A percentile compares a stretch with the other conserved stretches of the same genome.
These are phyloP conservation scores for Bertia moriformis DNA, from an alignment of 2,329 filamentous ascomycete genomes.

Conservation along the genomic window DNA sequence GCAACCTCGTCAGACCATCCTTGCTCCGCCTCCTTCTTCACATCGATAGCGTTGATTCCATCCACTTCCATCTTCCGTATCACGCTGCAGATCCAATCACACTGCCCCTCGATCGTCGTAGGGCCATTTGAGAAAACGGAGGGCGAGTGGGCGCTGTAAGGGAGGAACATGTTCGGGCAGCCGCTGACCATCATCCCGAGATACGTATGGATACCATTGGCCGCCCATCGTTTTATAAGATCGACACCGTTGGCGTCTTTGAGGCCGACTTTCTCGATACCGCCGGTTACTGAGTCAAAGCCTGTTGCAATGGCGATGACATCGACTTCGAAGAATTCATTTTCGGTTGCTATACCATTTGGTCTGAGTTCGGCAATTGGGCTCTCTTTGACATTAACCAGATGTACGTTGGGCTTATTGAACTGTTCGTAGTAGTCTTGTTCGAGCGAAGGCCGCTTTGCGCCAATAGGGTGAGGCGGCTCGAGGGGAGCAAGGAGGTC, in stretches of 20 bases:
- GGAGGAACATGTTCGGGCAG: slow-evolving; percentile 34
- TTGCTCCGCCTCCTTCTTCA: slow-evolving; percentile 25
- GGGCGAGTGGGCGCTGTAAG: slow-evolving; percentile 41
- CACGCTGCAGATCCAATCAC: slow-evolving; percentile 34
- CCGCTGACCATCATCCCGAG: slow-evolving; percentile 25
- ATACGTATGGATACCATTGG: slow-evolving; percentile 24
- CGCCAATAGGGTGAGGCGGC: slow-evolving; percentile 36
- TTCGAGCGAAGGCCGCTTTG: slow-evolving; percentile 31
- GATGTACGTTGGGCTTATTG: slow-evolving; percentile 23
- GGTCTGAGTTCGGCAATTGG: slow-evolving; percentile 22
- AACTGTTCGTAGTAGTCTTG: slow-evolving; percentile 30
- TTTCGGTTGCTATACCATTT: slow-evolving; percentile 21
- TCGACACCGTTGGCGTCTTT: slow-evolving; percentile 19
- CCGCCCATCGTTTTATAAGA: slow-evolving; percentile 25
- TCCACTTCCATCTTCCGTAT: slow-evolving; percentile 31
- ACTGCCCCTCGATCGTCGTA: slow-evolving; percentile 35
- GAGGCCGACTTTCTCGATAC: slow-evolving; percentile 28
- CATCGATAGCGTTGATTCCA: slow-evolving; percentile 32
- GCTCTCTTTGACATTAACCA: slow-evolving; percentile 25
- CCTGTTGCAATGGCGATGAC: slow-evolving; percentile 28
- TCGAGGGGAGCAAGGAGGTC: slow-evolving; percentile 35
- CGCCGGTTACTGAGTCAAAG: slow-evolving; percentile 15
- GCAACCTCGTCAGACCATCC: slow-evolving; percentile 33
- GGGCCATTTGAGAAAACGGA: slow-evolving; percentile 41
- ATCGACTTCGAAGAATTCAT: slow-evolving; percentile 26